Conservation (phyloP, 228 moss, liverwort and hornwort genomes). For the Sphagnum magellanicum region DNA sequence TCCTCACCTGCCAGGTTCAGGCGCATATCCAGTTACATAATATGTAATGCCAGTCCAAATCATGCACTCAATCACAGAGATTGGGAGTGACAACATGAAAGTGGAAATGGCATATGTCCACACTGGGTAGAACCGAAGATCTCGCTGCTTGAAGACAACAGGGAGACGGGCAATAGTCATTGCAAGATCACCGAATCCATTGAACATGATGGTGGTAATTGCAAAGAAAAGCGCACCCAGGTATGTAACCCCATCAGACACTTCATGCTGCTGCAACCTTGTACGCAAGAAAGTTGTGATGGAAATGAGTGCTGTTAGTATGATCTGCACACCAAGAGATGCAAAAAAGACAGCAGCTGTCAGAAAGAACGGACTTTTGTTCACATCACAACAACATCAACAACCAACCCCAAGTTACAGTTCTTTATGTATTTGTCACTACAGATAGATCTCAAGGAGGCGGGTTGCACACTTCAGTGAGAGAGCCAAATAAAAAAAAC, state of each 20-base stretch:
- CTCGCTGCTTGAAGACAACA: conserved; percentile 44
- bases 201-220: conserved; percentile 36
- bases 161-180: conserved; percentile 46
- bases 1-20: conserved; percentile 16
- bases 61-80: conserved; percentile 30
- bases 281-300: conserved; percentile 48
- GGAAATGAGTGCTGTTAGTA: conserved; percentile 32
- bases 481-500: conserved; percentile 2
- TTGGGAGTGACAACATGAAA: conserved; percentile 27
- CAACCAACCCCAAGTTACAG: too few relatives aligned
- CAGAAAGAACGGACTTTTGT: too few relatives aligned
- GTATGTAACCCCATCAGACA: conserved; percentile 21
- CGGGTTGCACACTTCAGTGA: too few relatives aligned
- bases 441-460: too few relatives aligned
- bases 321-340: conserved; percentile 16
- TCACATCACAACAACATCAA: too few relatives aligned
- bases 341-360: background rate
- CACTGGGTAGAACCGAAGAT: conserved; percentile 38
- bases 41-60: conserved; percentile 49
- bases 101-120: conserved; percentile 40
- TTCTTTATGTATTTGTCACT: too few relatives aligned
- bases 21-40: conserved; percentile 40
- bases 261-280: conserved; percentile 15
- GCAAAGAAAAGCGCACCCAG: conserved; percentile 27
- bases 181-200: conserved; percentile 45